Conservation (phyloP, 306 rosid genomes). For the Spatholobus suberectus region DNA sequence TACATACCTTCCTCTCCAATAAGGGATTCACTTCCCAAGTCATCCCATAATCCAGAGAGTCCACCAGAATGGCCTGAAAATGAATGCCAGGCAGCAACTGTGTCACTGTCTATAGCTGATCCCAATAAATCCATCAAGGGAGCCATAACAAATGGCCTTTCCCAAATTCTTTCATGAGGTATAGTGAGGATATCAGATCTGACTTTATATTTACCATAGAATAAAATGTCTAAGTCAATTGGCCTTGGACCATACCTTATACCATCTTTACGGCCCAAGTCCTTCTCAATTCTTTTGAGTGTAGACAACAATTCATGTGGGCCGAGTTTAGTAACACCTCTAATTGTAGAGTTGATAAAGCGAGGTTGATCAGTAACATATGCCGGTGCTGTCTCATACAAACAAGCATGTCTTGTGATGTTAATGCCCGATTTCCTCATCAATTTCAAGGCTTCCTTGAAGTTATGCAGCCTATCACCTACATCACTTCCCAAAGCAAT, state of each 20-base stretch:
- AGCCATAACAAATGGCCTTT: too few relatives aligned
- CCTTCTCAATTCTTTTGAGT: constrained; percentile 78
- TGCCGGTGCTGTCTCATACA: constrained; percentile 93
- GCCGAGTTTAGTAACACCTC: constrained; percentile 83
- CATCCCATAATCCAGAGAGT: constrained; percentile 70
- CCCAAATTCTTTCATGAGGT: too few relatives aligned
- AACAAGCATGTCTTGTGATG: too few relatives aligned
- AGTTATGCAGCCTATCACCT: too few relatives aligned
- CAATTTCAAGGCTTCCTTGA: too few relatives aligned
- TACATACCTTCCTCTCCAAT: constrained; percentile 80
- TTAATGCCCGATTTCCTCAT: too few relatives aligned
- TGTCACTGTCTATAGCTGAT: too few relatives aligned
- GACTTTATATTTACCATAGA: too few relatives aligned
- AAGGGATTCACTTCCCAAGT: constrained; percentile 78
- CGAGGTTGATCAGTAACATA: constrained; percentile 85
- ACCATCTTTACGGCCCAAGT: constrained; percentile 74
- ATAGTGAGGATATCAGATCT: too few relatives aligned
- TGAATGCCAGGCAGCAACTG: constrained; percentile 83
- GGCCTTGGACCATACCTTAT: constrained; percentile 95
- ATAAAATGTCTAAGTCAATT: constrained; percentile 88
- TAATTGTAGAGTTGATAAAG: constrained; percentile 89
- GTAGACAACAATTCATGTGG: constrained; percentile 81
- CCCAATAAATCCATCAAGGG: too few relatives aligned
- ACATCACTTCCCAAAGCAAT: too few relatives aligned
- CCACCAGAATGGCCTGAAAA: constrained; percentile 69